phyloP scores from a whole-genome alignment of 1,284 basidiomycete genomes.

The Pseudozyma hubeiensis region DNA sequence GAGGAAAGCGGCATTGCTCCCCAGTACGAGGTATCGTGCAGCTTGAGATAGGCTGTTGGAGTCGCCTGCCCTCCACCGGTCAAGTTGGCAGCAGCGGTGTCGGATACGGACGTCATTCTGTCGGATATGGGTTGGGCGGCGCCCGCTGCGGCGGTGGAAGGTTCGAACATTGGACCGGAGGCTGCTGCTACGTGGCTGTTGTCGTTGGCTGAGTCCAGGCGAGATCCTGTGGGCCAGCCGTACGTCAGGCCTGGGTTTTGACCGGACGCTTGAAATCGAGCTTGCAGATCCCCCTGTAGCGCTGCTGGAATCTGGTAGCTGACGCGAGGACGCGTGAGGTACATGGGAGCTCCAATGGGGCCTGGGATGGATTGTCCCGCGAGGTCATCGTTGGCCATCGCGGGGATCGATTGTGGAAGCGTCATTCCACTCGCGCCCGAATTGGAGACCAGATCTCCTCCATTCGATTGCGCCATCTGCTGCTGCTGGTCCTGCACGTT shows the following conservation, averaged over 20 bases:
- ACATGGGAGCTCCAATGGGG: constrained; percentile 46
- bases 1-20: constrained; percentile 50
- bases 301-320: constrained; percentile 24
- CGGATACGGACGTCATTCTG: background rate
- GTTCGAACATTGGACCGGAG: background rate
- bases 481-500: constrained; percentile 4
- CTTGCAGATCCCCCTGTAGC: constrained; percentile 28
- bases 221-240: constrained; percentile 20
- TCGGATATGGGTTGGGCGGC: background rate
- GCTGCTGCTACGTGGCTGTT: background rate
- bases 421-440: constrained; percentile 2
- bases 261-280: constrained; percentile 35
- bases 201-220: background rate
- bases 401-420: constrained; percentile 1
- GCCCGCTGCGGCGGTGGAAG: background rate
- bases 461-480: background rate
- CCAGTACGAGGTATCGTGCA: constrained; percentile 54
- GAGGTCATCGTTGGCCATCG: constrained; percentile 6
- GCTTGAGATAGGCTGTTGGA: constrained; percentile 40
- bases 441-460: background rate
- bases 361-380: constrained; percentile 25
- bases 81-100: background rate
- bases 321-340: constrained; percentile 18
- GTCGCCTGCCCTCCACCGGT: constrained; percentile 12
- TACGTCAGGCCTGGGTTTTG: constrained; percentile 29